phyloP scores from a whole-genome alignment of 2,329 filamentous ascomycete species.

The Diaporthe vaccinii region DNA sequence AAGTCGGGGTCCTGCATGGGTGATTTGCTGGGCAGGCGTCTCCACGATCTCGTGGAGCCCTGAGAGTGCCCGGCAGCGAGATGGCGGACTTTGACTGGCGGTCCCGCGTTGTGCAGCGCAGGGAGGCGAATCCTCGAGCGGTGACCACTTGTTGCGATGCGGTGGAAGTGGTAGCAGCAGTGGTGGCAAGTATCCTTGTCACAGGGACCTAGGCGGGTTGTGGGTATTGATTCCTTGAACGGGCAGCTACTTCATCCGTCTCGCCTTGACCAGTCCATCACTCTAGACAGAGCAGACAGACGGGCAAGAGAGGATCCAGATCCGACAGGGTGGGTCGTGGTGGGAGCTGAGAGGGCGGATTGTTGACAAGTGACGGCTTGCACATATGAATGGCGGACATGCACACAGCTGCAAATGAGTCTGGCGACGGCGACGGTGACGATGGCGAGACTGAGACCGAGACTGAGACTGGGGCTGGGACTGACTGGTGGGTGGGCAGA shows the following conservation, averaged over 20 bases:
- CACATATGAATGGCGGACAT: neutral
- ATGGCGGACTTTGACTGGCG: neutral
- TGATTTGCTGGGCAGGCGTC: neutral
- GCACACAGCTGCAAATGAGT: neutral
- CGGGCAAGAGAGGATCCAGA: neutral
- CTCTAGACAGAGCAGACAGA: neutral
- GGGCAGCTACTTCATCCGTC: neutral
- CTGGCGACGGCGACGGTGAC: neutral
- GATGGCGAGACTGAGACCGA: neutral
- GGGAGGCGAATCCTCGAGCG: neutral
- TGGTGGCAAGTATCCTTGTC: neutral
- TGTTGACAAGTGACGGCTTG: neutral
- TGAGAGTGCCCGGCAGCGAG: neutral
- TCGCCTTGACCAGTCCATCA: neutral
- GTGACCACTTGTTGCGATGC: neutral
- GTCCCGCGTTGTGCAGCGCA: neutral
- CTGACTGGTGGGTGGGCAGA: neutral
- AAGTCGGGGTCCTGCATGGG: conserved; percentile 28
- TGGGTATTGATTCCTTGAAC: neutral
- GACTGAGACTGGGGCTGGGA: neutral
- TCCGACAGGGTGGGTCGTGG: no score
- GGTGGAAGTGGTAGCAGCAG: neutral
- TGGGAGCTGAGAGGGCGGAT: neutral
- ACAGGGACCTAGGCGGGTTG: neutral
- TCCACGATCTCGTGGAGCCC: conserved; percentile 16